These are phyloP conservation scores for Colletotrichum endophyticum DNA, from an alignment of 2,329 filamentous ascomycete genomes.

Conservation along the genomic window DNA sequence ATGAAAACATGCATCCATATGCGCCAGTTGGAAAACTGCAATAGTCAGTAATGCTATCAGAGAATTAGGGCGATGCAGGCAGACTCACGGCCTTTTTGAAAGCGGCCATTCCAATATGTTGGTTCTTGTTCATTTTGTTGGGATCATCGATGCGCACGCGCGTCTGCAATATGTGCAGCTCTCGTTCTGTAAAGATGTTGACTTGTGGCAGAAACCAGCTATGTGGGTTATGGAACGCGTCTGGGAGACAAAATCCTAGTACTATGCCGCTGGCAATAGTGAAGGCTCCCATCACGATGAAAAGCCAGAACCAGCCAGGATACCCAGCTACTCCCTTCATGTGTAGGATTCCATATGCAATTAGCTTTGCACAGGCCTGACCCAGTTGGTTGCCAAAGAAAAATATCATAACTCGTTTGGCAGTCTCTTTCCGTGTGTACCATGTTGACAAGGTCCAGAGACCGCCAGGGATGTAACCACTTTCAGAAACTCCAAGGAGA, in stretches of 20 bases:
- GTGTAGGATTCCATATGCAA: constrained; percentile 53
- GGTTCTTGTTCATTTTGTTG: constrained; percentile 53
- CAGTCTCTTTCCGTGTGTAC: constrained; percentile 58
- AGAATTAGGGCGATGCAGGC: background rate
- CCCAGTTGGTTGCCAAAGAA: constrained; percentile 62
- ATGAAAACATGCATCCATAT: constrained; percentile 58
- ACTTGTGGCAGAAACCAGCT: constrained; percentile 43
- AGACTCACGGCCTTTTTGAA: constrained; percentile 47
- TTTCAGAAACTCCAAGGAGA: constrained; percentile 57
- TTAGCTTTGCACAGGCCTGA: constrained; percentile 42
- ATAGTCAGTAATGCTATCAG: background rate
- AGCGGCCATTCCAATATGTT: constrained; percentile 44
- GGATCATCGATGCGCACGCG: constrained; percentile 48
- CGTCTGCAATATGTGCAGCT: constrained; percentile 45
- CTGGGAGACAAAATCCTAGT: constrained; percentile 47
- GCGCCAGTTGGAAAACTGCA: constrained; percentile 52
- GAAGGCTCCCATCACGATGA: constrained; percentile 56
- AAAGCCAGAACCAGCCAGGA: constrained; percentile 64
- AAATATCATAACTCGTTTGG: constrained; percentile 58
- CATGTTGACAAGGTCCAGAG: constrained; percentile 58
- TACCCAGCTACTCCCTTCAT: constrained; percentile 51
- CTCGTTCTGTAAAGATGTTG: constrained; percentile 40
- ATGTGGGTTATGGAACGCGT: constrained; percentile 47
- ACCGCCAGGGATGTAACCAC: constrained; percentile 59
- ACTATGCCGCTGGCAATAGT: constrained; percentile 49